Evolutionary conservation across 495 filamentous ascomycete species (phyloP), one percentile per base, ranked within the genome.

Genomic region (Bacidia rubella): DNA sequence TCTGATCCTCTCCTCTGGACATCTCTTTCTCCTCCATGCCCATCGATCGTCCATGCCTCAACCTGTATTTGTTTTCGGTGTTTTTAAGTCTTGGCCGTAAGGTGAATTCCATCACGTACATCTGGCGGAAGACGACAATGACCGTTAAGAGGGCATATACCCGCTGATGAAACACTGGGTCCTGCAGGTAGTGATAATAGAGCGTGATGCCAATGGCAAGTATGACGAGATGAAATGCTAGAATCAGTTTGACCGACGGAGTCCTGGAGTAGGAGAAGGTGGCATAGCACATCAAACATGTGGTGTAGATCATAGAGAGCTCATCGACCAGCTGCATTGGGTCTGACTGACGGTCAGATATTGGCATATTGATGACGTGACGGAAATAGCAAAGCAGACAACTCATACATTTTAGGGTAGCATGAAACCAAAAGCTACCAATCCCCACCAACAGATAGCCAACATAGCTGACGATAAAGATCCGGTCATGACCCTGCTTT

Each of bases 311-410:
- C 92, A 97, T 97, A 54, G 83, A 86, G 7, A 96, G 76, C 67
- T 98, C 92, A 61, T 98, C 92, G 29, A 96, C 84, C 15, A 97
- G 79, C 63, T 98, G 92, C 92, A 95, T 95, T 1, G 89, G 87
- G 68, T 98, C 89, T 95, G 64, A 62, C 24, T 27, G 53, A 12
- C 52, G 27, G 21, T 51, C 1, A 95, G 65, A 78, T 83, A 24
- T 85, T 84, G 50, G 76, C 71, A 53, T n/a, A n/a, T 65, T 68
- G 21, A 71, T 60, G 12, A 32, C 46, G 11, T 21, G 25, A 55
- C 32, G 29, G 12, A 32, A 2, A 11, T 39, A 11, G 21, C n/a
- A 25, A 15, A 19, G 25, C 21, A 40, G 15, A 42, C 48, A 47
- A 15, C n/a, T 64, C 74, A 54, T 73, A 81, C 86, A 92, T 72